phyloP scores from a whole-genome alignment of 1,139 yeast species.

The Meyerozyma smithsonii region DNA sequence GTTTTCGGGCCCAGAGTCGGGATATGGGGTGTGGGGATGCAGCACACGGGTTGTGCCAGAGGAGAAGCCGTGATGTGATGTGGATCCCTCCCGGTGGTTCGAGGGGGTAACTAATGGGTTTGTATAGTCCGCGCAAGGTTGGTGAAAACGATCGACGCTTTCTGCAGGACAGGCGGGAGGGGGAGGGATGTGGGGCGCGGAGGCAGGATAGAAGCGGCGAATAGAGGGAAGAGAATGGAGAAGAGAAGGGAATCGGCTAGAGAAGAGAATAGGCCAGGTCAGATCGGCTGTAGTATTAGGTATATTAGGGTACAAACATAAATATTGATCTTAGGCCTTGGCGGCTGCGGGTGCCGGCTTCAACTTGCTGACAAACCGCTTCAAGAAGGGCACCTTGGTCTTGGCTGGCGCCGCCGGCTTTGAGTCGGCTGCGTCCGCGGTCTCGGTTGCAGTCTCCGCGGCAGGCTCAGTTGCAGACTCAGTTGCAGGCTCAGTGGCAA shows the following conservation, averaged over 20 bases:
- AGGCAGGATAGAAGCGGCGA: not conserved
- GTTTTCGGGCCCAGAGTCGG: too few species aligned
- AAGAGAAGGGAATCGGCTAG: not conserved
- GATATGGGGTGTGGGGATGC: not conserved
- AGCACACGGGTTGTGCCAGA: not conserved
- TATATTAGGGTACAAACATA: not conserved
- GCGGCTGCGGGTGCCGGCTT: conserved; percentile 33
- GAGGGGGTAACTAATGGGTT: not conserved
- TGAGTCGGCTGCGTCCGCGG: conserved; percentile 22
- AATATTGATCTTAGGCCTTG: conserved; percentile 10
- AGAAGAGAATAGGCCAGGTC: not conserved
- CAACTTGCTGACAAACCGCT: conserved; percentile 44
- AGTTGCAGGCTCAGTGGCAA: conserved; percentile 7
- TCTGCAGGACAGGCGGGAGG: not conserved
- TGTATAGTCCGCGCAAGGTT: not conserved
- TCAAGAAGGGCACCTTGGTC: conserved; percentile 38
- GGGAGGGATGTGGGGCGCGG: too few species aligned
- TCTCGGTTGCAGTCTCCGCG: conserved; percentile 28
- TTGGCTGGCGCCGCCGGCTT: too few species aligned
- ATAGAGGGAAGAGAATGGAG: not conserved
- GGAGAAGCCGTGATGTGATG: not conserved
- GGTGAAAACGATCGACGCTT: not conserved
- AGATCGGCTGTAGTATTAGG: too few species aligned
- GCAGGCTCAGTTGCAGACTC: conserved; percentile 12
- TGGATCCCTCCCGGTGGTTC: not conserved